Evolutionary conservation across 768 basidiomycete genomes (phyloP).

Genomic region (Tylopilus subfusipes): DNA sequence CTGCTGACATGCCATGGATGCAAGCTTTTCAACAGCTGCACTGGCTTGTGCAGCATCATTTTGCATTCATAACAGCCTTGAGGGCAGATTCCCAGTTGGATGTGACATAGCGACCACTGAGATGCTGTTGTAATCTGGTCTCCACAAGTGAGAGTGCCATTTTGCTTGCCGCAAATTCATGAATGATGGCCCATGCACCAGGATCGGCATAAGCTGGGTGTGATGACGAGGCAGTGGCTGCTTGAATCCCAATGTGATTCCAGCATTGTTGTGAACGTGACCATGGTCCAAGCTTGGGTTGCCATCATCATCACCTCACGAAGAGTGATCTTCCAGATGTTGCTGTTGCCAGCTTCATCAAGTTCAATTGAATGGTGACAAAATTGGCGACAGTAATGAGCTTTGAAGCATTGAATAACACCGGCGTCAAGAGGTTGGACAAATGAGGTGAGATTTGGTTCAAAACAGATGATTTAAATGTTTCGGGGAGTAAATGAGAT

Average conservation of each 20-base stretch:
- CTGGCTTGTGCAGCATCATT: no score
- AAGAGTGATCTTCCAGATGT: not conserved
- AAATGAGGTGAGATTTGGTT: not conserved
- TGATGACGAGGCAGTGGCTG: not conserved
- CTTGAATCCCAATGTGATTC: not conserved
- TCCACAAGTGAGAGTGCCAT: not conserved
- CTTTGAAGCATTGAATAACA: not conserved
- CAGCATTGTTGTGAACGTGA: not conserved
- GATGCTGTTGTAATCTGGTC: not conserved
- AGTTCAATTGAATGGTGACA: not conserved
- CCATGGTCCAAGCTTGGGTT: not conserved
- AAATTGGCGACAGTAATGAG: not conserved
- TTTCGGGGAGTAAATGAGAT: not conserved
- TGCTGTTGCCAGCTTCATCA: not conserved
- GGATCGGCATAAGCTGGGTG: constrained; percentile 5
- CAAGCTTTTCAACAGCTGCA: no score
- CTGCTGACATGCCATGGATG: no score
- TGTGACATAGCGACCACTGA: not conserved
- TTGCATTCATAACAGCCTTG: not conserved
- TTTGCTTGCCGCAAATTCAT: constrained; percentile 1
- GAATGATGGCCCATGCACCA: constrained; percentile 5
- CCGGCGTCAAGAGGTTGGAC: not conserved
- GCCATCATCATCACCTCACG: not conserved
- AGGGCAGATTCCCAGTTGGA: not conserved
- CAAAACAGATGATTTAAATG: not conserved